Base-by-base conservation (phyloP, 1,284 basidiomycete species). In the Puccinia novopanici region DNA sequence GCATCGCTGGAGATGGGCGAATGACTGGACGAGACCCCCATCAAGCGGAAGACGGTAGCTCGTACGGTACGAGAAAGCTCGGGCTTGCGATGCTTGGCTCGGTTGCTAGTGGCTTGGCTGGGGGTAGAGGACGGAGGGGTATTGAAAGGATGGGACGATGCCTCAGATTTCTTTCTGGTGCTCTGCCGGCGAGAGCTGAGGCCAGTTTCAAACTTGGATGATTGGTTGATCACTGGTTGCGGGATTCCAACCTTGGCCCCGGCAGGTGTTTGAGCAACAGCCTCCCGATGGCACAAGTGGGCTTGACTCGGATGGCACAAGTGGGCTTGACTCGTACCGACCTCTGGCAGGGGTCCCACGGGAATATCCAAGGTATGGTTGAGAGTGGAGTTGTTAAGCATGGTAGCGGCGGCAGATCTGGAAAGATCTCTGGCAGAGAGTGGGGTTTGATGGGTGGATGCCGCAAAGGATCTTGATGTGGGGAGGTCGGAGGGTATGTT, bases 1-100 rank as follows among this genome's bases (percentile, higher is more conserved):
- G 24, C 10, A n/a, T 68, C n/a, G 30, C n/a, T 52, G 15, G 40
- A 6, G 12, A 55, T 22, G 13, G 75, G 65, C 13, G 61, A 59
- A 22, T 65, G 50, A 40, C 34, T 68, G 4, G 75, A 55, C 17
- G 65, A 78, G 37, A 78, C 50, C 9, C 75, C 75, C 75, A 78
- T 78, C 19, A 78, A 50, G 15, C 65, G 15, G 54, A 78, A 78
- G 13, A 78, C 75, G 37, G 75, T 78, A 8, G 75, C 75, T 17
- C 75, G 45, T 34, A 78, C 75, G 1, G 65, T 70, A 30, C 75
- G 48, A 15, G 75, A 78, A 19, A 78, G 52, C 27, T 78, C 75
- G 9, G 75, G 75, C 55, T 67, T 78, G 17, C 75, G 61, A 22
- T 78, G 75, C 52, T 70, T 78, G 10, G 61, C 50, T 17, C 45